Evolutionary conservation across 1,139 yeast genomes (phyloP).

Genomic region (Debaryomyces robertsiae): DNA sequence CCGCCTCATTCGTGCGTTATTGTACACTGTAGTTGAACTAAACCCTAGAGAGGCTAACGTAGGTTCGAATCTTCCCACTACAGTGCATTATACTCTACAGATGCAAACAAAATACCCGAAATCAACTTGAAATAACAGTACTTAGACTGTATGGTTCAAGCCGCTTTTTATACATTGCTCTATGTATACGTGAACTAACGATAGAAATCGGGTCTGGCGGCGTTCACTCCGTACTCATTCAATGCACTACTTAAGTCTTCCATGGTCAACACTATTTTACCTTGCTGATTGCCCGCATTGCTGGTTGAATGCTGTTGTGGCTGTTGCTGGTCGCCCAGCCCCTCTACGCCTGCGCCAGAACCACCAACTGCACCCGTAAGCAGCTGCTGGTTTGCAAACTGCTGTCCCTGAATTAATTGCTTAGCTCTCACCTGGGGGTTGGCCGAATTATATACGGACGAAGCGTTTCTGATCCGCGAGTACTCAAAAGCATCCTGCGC

Average conservation of each 20-base stretch:
- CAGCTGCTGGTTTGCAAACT: conserved; percentile 50
- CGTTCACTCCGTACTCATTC: conserved; percentile 90
- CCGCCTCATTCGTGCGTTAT: too few species aligned
- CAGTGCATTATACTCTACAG: too few species aligned
- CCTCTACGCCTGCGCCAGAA: conserved; percentile 39
- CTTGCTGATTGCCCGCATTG: conserved; percentile 63
- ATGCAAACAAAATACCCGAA: too few species aligned
- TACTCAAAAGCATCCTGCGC: conserved; percentile 98
- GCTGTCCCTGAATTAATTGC: conserved; percentile 71
- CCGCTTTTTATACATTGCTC: conserved; percentile 1
- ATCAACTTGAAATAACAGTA: too few species aligned
- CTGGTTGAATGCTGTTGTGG: conserved; percentile 36
- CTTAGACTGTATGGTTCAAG: too few species aligned
- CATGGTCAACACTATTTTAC: conserved; percentile 81
- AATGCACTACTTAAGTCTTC: conserved; percentile 86
- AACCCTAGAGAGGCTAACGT: too few species aligned
- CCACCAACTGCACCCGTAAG: conserved; percentile 40
- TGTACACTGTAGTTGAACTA: too few species aligned
- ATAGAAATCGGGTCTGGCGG: conserved; percentile 91
- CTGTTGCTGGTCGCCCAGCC: conserved; percentile 35
- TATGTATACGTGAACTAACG: conserved; percentile 9
- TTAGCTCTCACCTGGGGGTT: conserved; percentile 88
- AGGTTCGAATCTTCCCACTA: too few species aligned
- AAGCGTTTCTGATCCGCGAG: conserved; percentile 82
- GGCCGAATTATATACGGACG: conserved; percentile 79